Evolutionary conservation across 148 eudicot genomes (phyloP).

Genomic region (Linanthus parryae): DNA sequence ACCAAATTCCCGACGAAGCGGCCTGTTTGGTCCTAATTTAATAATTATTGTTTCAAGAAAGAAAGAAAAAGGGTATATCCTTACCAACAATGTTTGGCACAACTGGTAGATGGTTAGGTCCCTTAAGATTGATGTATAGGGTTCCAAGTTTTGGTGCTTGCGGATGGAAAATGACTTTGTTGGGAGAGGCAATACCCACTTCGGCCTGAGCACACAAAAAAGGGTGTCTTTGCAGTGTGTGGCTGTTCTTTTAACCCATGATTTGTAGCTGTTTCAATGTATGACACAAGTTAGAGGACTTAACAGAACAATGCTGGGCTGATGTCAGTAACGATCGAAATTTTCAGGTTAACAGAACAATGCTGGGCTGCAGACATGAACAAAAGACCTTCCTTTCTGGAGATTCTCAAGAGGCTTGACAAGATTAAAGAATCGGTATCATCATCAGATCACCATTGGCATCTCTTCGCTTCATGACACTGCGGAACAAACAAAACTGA

Average conservation of each 20-base stretch:
- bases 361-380: conserved; percentile 90
- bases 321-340: conserved; percentile 4
- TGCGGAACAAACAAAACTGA: conserved; percentile 1
- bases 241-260: too few relatives aligned
- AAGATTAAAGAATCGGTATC: conserved; percentile 58
- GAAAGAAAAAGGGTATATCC: too few relatives aligned
- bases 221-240: too few relatives aligned
- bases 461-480: conserved; percentile 55
- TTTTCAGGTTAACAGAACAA: conserved; percentile 57
- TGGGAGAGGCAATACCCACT: too few relatives aligned
- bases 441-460: conserved; percentile 74
- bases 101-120: background rate
- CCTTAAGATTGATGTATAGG: too few relatives aligned
- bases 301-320: conserved; percentile 71
- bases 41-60: too few relatives aligned
- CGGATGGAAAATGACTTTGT: too few relatives aligned
- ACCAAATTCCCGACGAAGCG: too few relatives aligned
- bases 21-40: too few relatives aligned
- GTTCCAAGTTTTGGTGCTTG: too few relatives aligned
- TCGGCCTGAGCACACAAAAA: too few relatives aligned
- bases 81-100: too few relatives aligned
- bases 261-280: background rate
- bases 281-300: background rate
- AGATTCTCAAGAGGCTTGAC: conserved; percentile 81
- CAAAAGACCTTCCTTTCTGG: conserved; percentile 80